phyloP scores from a whole-genome alignment of 2,329 filamentous ascomycete genomes.

The Microdochium bolleyi region DNA sequence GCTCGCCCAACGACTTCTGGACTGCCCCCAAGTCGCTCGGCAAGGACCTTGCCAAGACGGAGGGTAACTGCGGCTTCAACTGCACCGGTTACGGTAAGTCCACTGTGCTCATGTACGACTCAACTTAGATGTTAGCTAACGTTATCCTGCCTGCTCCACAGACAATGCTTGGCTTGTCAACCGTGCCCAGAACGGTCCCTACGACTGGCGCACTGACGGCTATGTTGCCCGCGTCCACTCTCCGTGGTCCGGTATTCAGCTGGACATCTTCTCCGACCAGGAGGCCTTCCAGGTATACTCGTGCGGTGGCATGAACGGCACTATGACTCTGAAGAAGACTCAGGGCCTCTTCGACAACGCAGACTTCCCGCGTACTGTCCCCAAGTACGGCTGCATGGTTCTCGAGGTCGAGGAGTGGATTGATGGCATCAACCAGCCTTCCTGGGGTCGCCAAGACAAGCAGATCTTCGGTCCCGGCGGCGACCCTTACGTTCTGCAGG shows the following conservation, averaged over 20 bases:
- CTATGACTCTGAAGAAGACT: slow-evolving; percentile 58
- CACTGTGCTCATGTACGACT: too few species aligned
- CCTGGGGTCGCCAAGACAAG: slow-evolving; percentile 64
- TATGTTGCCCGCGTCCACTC: slow-evolving; percentile 63
- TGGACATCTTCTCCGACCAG: slow-evolving; percentile 79
- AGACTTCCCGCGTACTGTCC: slow-evolving; percentile 53
- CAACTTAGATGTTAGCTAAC: not conserved
- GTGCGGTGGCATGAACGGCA: slow-evolving; percentile 70
- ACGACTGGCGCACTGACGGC: slow-evolving; percentile 53
- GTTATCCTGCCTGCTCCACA: slow-evolving; percentile 15
- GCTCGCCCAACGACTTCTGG: slow-evolving; percentile 77
- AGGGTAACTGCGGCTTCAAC: slow-evolving; percentile 68
- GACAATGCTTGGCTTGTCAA: slow-evolving; percentile 65
- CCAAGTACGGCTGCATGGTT: slow-evolving; percentile 77
- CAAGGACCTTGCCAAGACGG: slow-evolving; percentile 53
- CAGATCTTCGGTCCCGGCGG: slow-evolving; percentile 53
- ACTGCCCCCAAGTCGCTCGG: slow-evolving; percentile 73
- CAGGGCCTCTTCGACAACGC: slow-evolving; percentile 54
- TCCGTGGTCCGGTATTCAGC: slow-evolving; percentile 70
- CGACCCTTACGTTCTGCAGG: slow-evolving; percentile 54
- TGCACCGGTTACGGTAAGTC: slow-evolving; percentile 76
- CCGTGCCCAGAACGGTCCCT: slow-evolving; percentile 46
- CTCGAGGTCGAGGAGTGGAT: slow-evolving; percentile 93
- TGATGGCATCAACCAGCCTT: slow-evolving; percentile 84
- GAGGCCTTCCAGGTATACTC: slow-evolving; percentile 83